A percentile compares a stretch with the other conserved stretches of the same genome.
Conservation (phyloP, 495 filamentous ascomycete genomes). For the Aspergillus nanangensis region DNA sequence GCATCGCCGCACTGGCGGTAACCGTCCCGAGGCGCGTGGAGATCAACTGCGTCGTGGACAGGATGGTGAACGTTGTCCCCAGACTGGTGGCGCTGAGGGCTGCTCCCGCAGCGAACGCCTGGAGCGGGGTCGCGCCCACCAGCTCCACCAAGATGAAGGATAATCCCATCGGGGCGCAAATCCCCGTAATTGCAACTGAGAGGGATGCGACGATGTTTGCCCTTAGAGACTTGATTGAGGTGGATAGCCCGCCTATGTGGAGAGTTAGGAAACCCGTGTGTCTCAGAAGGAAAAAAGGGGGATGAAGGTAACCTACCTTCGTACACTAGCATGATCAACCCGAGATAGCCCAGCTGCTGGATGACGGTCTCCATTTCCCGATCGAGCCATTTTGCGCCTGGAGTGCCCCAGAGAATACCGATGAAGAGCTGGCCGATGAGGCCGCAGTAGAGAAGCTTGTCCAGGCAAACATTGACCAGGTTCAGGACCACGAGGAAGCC, state of each 20-base stretch:
- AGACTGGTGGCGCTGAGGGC: slow-evolving; percentile 72
- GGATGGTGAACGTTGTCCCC: slow-evolving; percentile 74
- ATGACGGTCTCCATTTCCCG: slow-evolving; percentile 48
- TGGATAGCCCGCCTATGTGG: slow-evolving; percentile 59
- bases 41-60: slow-evolving; percentile 52
- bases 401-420: slow-evolving; percentile 65
- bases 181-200: slow-evolving; percentile 59
- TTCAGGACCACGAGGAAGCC: slow-evolving; percentile 68
- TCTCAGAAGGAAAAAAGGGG: no score
- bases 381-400: slow-evolving; percentile 51
- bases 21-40: slow-evolving; percentile 65
- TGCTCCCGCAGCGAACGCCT: slow-evolving; percentile 72
- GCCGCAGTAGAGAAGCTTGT: slow-evolving; percentile 63
- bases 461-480: slow-evolving; percentile 50
- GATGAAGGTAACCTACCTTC: slow-evolving; percentile 41
- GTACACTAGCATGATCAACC: slow-evolving; percentile 70
- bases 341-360: slow-evolving; percentile 71
- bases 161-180: slow-evolving; percentile 60
- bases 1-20: slow-evolving; percentile 67
- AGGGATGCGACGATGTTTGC: slow-evolving; percentile 57
- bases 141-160: slow-evolving; percentile 54
- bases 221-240: slow-evolving; percentile 52
- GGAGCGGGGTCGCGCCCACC: slow-evolving; percentile 43
- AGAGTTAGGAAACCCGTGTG: background rate
- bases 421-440: slow-evolving; percentile 72